These are phyloP conservation scores for Psilocybe mexicana DNA, from an alignment of 1,284 basidiomycete species.

Conservation along the genomic window DNA sequence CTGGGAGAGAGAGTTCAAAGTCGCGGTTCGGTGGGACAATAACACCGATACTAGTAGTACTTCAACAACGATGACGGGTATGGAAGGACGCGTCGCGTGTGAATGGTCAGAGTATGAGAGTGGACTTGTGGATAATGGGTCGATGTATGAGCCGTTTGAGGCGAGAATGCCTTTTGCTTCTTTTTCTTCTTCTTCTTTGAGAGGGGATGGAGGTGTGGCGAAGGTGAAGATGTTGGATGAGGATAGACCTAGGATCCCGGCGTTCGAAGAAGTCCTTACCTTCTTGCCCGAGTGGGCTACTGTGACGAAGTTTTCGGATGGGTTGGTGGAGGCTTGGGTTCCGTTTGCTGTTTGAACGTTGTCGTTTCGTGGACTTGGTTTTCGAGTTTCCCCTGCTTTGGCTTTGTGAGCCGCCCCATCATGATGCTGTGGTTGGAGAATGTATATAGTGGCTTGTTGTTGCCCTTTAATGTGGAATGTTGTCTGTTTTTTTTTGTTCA, in stretches of 20 bases:
- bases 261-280: slow-evolving; percentile 65
- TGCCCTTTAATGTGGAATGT: no score
- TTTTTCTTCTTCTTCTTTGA: no score
- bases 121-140: slow-evolving; percentile 45
- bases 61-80: neutral
- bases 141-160: slow-evolving; percentile 3
- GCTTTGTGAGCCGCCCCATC: no score
- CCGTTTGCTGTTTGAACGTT: slow-evolving; percentile 20
- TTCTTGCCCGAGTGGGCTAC: slow-evolving; percentile 72
- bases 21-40: slow-evolving; percentile 37
- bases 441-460: no score
- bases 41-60: neutral
- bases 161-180: neutral
- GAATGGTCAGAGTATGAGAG: slow-evolving; percentile 72
- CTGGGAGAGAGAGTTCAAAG: slow-evolving; percentile 63
- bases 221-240: slow-evolving; percentile 17
- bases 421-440: no score
- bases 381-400: no score
- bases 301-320: slow-evolving; percentile 57
- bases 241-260: slow-evolving; percentile 53
- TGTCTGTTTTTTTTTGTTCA: no score
- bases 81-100: slow-evolving; percentile 43
- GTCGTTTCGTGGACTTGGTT: no score
- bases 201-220: neutral
- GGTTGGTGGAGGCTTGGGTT: slow-evolving; percentile 52